Percentiles rank a stretch among this genome's conserved stretches.
Evolutionary conservation across 306 rosid genomes (phyloP).

Genomic region (Quercus suber): DNA sequence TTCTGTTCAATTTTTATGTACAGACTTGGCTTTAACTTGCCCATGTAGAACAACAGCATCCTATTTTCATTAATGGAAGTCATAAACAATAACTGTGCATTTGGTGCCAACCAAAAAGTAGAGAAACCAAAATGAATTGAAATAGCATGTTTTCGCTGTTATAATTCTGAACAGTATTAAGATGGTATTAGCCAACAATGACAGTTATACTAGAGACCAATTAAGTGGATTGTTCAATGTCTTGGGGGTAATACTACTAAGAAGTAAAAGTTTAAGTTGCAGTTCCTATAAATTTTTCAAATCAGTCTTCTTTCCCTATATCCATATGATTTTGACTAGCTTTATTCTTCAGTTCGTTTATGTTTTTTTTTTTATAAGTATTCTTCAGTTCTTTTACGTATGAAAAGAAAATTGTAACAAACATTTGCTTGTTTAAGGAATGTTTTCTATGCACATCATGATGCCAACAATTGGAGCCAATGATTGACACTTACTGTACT

Average conservation of each 20-base stretch:
- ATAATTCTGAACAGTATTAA: not conserved
- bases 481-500: conserved; percentile 62
- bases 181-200: not conserved
- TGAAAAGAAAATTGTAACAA: not conserved
- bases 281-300: not conserved
- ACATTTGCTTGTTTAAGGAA: not conserved
- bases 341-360: not conserved
- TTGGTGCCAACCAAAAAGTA: not conserved
- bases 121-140: not conserved
- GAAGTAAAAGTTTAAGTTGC: not conserved
- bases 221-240: not conserved
- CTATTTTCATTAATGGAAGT: not conserved
- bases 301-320: not conserved
- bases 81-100: not conserved
- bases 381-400: not conserved
- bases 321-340: not conserved
- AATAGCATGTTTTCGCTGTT: not conserved
- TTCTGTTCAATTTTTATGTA: not conserved
- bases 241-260: not conserved
- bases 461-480: not conserved
- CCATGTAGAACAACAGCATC: not conserved
- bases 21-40: not conserved
- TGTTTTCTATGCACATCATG: not conserved
- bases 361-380: not conserved
- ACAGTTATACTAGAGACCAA: not conserved